These are phyloP conservation scores for Apiotrichum domesticum DNA, from an alignment of 1,284 basidiomycete genomes.

Conservation along the genomic window DNA sequence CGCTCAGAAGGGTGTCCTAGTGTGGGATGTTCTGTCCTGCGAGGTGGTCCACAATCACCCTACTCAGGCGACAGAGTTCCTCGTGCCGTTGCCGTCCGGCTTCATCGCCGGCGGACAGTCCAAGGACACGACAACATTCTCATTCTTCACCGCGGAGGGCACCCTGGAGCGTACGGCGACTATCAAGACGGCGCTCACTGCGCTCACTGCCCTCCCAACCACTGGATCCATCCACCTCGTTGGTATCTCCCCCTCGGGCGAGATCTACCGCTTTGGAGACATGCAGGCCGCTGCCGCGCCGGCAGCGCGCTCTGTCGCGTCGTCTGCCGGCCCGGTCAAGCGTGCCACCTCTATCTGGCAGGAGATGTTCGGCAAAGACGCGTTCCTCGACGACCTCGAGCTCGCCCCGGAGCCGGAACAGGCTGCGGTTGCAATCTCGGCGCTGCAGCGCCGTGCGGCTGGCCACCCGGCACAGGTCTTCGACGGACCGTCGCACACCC, in stretches of 20 bases:
- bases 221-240: slow-evolving; percentile 23
- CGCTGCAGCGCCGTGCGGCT: slow-evolving; percentile 21
- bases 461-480: slow-evolving; percentile 52
- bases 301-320: slow-evolving; percentile 5
- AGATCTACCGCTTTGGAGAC: slow-evolving; percentile 40
- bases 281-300: slow-evolving; percentile 15
- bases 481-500: slow-evolving; percentile 67
- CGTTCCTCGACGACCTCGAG: slow-evolving; percentile 36
- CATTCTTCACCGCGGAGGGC: slow-evolving; percentile 50
- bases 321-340: neutral
- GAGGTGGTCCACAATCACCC: slow-evolving; percentile 33
- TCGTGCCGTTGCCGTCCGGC: slow-evolving; percentile 57
- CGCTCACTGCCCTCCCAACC: slow-evolving; percentile 13
- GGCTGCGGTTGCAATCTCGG: slow-evolving; percentile 18
- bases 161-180: slow-evolving; percentile 3
- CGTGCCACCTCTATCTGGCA: slow-evolving; percentile 43
- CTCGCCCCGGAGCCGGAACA: slow-evolving; percentile 6
- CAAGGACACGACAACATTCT: slow-evolving; percentile 41
- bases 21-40: slow-evolving; percentile 76
- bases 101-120: slow-evolving; percentile 27
- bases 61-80: slow-evolving; percentile 55
- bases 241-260: slow-evolving; percentile 30
- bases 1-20: slow-evolving; percentile 54
- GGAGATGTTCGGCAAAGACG: slow-evolving; percentile 48
- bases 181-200: slow-evolving; percentile 8